A percentile compares a stretch with the other conserved stretches of the same genome.
Conservation (phyloP, 176 grass and related monocot species). For the Rhynchospora tenuis region DNA sequence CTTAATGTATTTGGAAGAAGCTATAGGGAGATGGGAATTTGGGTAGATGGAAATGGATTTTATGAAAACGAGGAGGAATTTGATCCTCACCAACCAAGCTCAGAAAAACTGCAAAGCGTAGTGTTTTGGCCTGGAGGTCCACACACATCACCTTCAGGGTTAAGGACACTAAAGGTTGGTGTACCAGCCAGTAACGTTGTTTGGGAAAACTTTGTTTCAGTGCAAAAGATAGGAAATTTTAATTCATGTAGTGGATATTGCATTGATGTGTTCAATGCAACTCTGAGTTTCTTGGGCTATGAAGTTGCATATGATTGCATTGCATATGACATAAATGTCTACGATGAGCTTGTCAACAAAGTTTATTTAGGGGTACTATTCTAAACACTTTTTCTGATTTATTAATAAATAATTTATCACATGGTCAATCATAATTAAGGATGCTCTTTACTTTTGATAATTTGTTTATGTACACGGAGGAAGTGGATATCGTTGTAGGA, state of each 20-base stretch:
- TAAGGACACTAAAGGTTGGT: slow-evolving; percentile 19
- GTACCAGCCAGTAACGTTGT: slow-evolving; percentile 4
- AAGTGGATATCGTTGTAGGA: slow-evolving; percentile 24
- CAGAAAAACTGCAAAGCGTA: not conserved
- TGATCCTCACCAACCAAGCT: not conserved
- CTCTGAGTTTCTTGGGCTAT: not conserved
- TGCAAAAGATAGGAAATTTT: not conserved
- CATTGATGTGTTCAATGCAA: slow-evolving; percentile 27
- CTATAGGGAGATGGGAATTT: slow-evolving; percentile 22
- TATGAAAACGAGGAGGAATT: not conserved
- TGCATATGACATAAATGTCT: not conserved
- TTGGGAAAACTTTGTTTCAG: not conserved
- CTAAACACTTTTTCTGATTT: not conserved
- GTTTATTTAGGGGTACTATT: slow-evolving; percentile 10
- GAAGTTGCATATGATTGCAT: slow-evolving; percentile 13
- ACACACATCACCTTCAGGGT: not conserved
- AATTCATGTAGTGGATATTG: slow-evolving; percentile 3
- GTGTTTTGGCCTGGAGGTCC: slow-evolving; percentile 22
- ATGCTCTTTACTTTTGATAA: not conserved
- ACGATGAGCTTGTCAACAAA: slow-evolving; percentile 13
- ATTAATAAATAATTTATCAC: not conserved
- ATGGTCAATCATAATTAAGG: too few relatives aligned
- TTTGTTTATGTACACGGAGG: not conserved
- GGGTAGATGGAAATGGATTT: slow-evolving; percentile 20
- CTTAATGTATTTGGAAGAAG: slow-evolving; percentile 31